Conservation (phyloP, 2,329 filamentous ascomycete species). For the Scedosporium apiospermum region DNA sequence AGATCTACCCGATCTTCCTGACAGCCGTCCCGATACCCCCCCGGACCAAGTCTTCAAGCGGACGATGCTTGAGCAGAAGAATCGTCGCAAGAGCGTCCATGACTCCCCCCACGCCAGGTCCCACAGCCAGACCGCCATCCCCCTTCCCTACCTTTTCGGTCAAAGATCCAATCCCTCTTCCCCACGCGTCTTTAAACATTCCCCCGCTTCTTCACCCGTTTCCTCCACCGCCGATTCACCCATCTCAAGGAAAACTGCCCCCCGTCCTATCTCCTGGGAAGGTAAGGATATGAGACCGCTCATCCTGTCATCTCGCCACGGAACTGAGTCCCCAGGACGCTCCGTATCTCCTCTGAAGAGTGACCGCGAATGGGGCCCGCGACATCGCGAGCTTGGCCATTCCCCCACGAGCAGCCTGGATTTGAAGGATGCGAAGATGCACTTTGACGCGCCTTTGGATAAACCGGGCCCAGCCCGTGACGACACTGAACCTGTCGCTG, state of each 20-base stretch:
- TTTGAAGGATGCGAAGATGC: background rate
- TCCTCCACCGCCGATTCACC: conserved; percentile 23
- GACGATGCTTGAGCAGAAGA: conserved; percentile 21
- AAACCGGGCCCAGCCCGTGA: background rate
- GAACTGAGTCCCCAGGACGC: background rate
- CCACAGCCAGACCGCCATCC: conserved; percentile 48
- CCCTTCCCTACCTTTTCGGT: conserved; percentile 44
- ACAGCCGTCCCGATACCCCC: conserved; percentile 49
- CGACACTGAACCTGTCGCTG: background rate
- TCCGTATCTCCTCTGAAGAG: background rate
- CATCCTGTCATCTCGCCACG: conserved; percentile 43
- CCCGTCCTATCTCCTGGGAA: conserved; percentile 53
- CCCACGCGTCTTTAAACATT: conserved; percentile 27
- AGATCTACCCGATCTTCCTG: conserved; percentile 45
- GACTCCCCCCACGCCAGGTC: conserved; percentile 31
- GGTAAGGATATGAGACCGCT: conserved; percentile 68
- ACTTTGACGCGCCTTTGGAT: background rate
- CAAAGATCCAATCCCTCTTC: conserved; percentile 34
- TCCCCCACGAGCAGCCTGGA: background rate
- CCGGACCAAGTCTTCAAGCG: conserved; percentile 3
- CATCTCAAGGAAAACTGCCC: conserved; percentile 24
- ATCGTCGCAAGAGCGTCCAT: conserved; percentile 20
- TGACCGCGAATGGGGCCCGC: background rate
- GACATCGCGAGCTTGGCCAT: background rate
- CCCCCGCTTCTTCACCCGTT: conserved; percentile 25